Evolutionary conservation across 2,329 filamentous ascomycete species (phyloP), one percentile per base, ranked within the genome.

Genomic region (Penicillium griseofulvum): DNA sequence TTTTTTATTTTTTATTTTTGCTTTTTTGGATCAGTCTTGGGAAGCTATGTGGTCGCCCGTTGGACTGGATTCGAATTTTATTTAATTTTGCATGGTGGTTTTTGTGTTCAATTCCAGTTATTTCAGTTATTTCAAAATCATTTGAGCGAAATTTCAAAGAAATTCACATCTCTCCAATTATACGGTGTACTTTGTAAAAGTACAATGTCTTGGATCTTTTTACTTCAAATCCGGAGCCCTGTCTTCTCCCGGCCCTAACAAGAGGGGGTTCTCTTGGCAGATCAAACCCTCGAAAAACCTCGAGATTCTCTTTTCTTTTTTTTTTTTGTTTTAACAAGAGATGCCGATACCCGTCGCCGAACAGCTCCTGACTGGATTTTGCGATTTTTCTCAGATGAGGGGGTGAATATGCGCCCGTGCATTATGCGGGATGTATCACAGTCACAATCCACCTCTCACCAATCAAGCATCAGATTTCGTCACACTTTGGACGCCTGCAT

Each of bases 401-500:
- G 53, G 53, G 37, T 48, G 22, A 28, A 37, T 16, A 17, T 36
- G 31, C 19, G 59, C 60, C 60, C 62, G 58, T 65, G 58, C 60
- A 61, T 49, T 17, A 44, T 71, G 69, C 69, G 71, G 56, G 31
- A 5, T 39, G 36, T 49, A 61, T 72, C 70, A 72, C 69, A 71
- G 49, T 72, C 69, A 71, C 69, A 67, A 38, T 54, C 55, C 37
- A 36, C 52, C 46, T 11, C 52, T 60, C 61, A 56, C 64, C 65
- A 68, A 60, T 65, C 63, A 59, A 58, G 49, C 43, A 46, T 50
- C 55, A 37, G 52, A 43, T 33, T 49, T 51, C 55, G 53, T 68
- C 66, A 64, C 64, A 58, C 60, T 58, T 44, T 49, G 62, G 58
- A 58, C 58, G 24, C 39, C 42, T 46, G 38, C 34, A 36, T 22